Conservation (phyloP, 2,329 filamentous ascomycete genomes). For the Neonectria neomacrospora region DNA sequence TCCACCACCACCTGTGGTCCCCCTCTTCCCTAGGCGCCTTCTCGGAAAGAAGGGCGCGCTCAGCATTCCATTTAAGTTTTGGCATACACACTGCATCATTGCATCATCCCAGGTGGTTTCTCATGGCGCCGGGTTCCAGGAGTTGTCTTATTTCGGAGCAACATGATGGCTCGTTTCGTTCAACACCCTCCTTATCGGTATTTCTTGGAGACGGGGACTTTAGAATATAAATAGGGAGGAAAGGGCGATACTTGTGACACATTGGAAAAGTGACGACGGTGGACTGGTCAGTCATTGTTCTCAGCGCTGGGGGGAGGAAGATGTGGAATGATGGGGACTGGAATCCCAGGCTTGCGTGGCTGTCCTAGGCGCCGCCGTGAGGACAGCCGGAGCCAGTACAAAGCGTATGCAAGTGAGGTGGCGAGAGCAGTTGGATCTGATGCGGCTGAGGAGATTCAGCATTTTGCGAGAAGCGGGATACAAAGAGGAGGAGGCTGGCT, state of each 20-base stretch:
- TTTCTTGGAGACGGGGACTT: conserved; percentile 24
- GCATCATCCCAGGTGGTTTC: conserved; percentile 25
- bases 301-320: neutral
- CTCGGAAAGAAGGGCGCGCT: conserved; percentile 16
- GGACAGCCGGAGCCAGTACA: neutral
- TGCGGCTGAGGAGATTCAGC: conserved; percentile 5
- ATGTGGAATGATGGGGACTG: neutral
- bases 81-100: conserved; percentile 32
- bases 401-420: neutral
- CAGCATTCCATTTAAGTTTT: conserved; percentile 29
- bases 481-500: conserved; percentile 4
- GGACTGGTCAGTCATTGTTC: neutral
- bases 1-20: conserved; percentile 14
- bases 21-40: conserved; percentile 17
- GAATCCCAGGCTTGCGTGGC: neutral
- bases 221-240: conserved; percentile 27
- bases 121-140: conserved; percentile 24
- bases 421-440: neutral
- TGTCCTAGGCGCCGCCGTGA: neutral
- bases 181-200: conserved; percentile 23
- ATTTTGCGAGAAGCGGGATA: conserved; percentile 13
- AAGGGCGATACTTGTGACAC: conserved; percentile 7
- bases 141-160: conserved; percentile 31
- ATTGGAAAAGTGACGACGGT: conserved; percentile 10
- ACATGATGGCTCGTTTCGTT: conserved; percentile 17